Evolutionary conservation across 2,329 filamentous ascomycete genomes (phyloP).

Genomic region (Monilinia aucupariae): DNA sequence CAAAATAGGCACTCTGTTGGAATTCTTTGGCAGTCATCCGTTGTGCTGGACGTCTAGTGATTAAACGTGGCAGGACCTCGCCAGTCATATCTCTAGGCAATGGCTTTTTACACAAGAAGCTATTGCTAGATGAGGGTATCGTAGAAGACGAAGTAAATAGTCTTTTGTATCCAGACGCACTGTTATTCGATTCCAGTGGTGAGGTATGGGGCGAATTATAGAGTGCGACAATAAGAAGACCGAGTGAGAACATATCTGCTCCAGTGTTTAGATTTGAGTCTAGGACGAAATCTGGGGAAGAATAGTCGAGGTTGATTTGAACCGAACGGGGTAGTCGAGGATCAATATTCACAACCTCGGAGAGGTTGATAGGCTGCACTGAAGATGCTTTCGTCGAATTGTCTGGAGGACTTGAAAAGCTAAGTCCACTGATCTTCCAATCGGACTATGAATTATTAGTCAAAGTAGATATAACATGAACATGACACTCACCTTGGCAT

Average conservation of each 20-base stretch:
- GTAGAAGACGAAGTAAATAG: slow-evolving; percentile 73
- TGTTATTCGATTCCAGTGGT: slow-evolving; percentile 76
- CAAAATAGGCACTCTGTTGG: slow-evolving; percentile 91
- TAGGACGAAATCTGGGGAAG: slow-evolving; percentile 88
- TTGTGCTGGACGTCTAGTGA: slow-evolving; percentile 81
- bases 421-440: slow-evolving; percentile 96
- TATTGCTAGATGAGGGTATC: slow-evolving; percentile 73
- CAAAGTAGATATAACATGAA: slow-evolving; percentile 15
- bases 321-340: slow-evolving; percentile 74
- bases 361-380: slow-evolving; percentile 72
- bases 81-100: slow-evolving; percentile 72
- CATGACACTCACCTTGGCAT: slow-evolving; percentile 66
- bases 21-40: slow-evolving; percentile 85
- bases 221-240: slow-evolving; percentile 78
- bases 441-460: slow-evolving; percentile 61
- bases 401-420: slow-evolving; percentile 79
- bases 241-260: slow-evolving; percentile 91
- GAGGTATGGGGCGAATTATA: slow-evolving; percentile 94
- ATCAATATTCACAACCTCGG: slow-evolving; percentile 80
- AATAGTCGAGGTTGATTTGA: slow-evolving; percentile 88
- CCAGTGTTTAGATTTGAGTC: slow-evolving; percentile 80
- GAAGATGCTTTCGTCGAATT: slow-evolving; percentile 68
- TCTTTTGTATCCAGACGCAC: slow-evolving; percentile 77
- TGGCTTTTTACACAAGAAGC: slow-evolving; percentile 73
- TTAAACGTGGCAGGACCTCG: slow-evolving; percentile 75